Evolutionary conservation across 306 rosid species (phyloP), one percentile per base, ranked within the genome.

Genomic region (Cucurbita pepo): DNA sequence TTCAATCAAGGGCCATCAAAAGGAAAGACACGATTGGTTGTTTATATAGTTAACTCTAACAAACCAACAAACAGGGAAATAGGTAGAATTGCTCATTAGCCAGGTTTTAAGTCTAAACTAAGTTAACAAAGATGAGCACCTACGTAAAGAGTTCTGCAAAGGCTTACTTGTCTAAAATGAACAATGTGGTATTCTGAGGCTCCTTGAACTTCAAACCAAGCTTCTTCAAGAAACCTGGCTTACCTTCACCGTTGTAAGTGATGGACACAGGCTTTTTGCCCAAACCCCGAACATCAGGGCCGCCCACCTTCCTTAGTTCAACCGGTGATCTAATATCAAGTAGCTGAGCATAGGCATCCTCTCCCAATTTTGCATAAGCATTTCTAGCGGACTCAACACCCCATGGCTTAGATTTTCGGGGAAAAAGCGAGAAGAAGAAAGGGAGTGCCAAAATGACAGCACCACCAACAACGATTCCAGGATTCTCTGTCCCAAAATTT

Each of bases 81-180:
- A 30, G 34, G 34, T 30, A 30, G 34, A 30, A 30, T 30, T 30
- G 34, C 34, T 30, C 34, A 30, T 30, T 30, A 2, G 34, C 34
- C 34, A 30, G 34, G 34, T 30, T 30, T 30, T 30, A 30, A 30
- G 34, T 62, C 53, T 10, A 43, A 64, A 64, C 53, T 19, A 45
- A 67, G 41, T 25, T 47, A 19, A 67, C 73, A 67, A 25, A 12
- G 34, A 30, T 30, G 34, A 30, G 34, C 34, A 30, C 34, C 3
- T 30, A 30, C 34, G 34, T 30, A 30, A 30, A 30, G 34, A 30
- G 34, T 30, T 30, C 34, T 66, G 37, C 53, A 45, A 66, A 62
- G 72, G 69, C 99, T 84, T 88, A 95, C 99, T 91, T 95, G 91
- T 95, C 99, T 38, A 95, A 84, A 81, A 95, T 78, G 82, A 91